Evolutionary conservation across 176 grass and related monocot genomes (phyloP), one percentile per base, ranked within the genome.

Genomic region (Lolium rigidum): DNA sequence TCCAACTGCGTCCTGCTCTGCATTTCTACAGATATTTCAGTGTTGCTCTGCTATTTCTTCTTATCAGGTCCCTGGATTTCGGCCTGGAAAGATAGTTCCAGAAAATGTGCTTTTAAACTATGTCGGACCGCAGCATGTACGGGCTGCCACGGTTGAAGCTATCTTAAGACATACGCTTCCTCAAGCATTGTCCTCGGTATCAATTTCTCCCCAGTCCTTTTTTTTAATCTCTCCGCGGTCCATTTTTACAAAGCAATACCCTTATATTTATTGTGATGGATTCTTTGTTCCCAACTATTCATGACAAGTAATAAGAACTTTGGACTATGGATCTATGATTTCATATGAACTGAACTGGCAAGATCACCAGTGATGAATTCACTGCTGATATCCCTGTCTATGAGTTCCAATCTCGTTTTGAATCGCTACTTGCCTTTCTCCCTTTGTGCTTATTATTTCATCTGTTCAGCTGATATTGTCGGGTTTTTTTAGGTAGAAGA

Each of bases 61-160:
- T 87, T 80, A 15, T 85, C 87, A 98, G 97, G 82, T 96, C 86
- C 93, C 92, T 87, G 97, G 97, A 83, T 98, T 98, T 93, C 92
- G 92, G 31, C 88, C 91, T 16, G 94, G 94, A 65, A 89, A 96
- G 52, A 79, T 72, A 64, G 56, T 98, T 80, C 94, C 94, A 80
- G 94, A 98, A 77, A 94, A 90, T 80, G 44, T 98, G 50, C 90
- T 96, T 76, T 66, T 89, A 46, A 98, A 98, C 79, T 94, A 94
- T 38, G 75, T 98, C 37, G 97, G 97, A 31, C 87, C 59, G 20
- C 49, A 94, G 35, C 89, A 94, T 66, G 81, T 98, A 43, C 89
- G 82, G 54, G 73, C 95, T 24, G 90, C 93, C 66, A 88, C 90
- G 39, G 88, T 98, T 83, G 94, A 98, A 87, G 91, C 97, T 62